A percentile compares a stretch with the other conserved stretches of the same genome.
Conservation (phyloP, 345 rosid species). For the Nasturtium officinale region DNA sequence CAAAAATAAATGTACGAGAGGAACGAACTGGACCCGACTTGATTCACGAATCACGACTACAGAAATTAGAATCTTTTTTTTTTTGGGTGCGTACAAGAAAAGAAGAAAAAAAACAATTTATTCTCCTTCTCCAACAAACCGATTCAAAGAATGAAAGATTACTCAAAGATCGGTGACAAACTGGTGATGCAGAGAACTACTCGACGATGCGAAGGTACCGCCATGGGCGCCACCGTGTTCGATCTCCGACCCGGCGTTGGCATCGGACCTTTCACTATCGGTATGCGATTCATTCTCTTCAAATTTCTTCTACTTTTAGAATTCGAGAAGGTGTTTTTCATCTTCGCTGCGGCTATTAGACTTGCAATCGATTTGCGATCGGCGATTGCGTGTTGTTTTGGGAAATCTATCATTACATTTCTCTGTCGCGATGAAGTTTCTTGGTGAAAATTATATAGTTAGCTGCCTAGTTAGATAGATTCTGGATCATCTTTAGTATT, state of each 20-base stretch:
- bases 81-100: not conserved
- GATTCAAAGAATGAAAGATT: constrained; percentile 31
- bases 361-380: constrained; percentile 31
- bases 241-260: constrained; percentile 95
- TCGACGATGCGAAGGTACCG: constrained; percentile 93
- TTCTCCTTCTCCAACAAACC: constrained; percentile 12
- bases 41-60: not conserved
- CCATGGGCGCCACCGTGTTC: constrained; percentile 93
- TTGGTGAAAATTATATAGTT: not conserved
- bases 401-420: not conserved
- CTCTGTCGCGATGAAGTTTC: not conserved
- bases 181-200: constrained; percentile 61
- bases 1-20: not conserved
- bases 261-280: constrained; percentile 87
- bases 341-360: not conserved
- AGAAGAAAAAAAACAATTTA: not conserved
- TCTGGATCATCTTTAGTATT: not conserved
- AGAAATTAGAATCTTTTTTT: not conserved
- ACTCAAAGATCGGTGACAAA: constrained; percentile 39
- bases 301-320: not conserved
- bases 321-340: constrained; percentile 2
- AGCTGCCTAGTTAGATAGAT: constrained; percentile 14
- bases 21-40: constrained; percentile 5
- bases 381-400: constrained; percentile 39
- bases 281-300: constrained; percentile 45